Evolutionary conservation across 1,284 basidiomycete genomes (phyloP).

Genomic region (Ceratobasidium theobromae): DNA sequence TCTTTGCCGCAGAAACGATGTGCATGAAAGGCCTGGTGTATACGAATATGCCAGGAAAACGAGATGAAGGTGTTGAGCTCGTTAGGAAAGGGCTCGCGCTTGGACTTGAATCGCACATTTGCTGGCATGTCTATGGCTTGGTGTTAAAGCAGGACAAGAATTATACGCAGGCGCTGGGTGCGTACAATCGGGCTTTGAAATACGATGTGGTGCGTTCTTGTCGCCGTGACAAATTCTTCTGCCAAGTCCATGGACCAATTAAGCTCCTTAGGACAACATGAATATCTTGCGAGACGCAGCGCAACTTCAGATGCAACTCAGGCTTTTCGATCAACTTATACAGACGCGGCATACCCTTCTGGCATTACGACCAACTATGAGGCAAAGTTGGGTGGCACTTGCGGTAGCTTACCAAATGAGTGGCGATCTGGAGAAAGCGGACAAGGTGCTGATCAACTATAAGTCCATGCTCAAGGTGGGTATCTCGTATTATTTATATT

Average conservation of each 20-base stretch:
- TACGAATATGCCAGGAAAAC: conserved; percentile 74
- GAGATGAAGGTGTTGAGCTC: conserved; percentile 81
- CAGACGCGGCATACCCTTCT: conserved; percentile 84
- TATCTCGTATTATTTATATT: conserved; percentile 48
- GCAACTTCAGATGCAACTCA: conserved; percentile 87
- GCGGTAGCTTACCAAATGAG: conserved; percentile 88
- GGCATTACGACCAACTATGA: conserved; percentile 76
- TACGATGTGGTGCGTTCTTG: conserved; percentile 78
- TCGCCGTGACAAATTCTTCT: neutral
- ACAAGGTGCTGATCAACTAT: conserved; percentile 68
- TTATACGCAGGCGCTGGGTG: conserved; percentile 83
- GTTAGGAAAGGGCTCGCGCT: conserved; percentile 87
- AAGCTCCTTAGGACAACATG: conserved; percentile 73
- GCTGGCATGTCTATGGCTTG: conserved; percentile 97
- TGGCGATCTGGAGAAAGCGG: conserved; percentile 71
- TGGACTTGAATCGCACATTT: conserved; percentile 92
- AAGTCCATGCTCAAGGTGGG: conserved; percentile 49
- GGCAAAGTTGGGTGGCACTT: conserved; percentile 88
- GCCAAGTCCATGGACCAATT: neutral
- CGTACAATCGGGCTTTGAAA: conserved; percentile 69
- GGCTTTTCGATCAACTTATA: conserved; percentile 77
- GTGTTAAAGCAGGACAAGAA: conserved; percentile 90
- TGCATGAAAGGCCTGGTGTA: conserved; percentile 92
- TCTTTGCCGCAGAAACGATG: conserved; percentile 69
- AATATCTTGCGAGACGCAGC: conserved; percentile 93